These are phyloP conservation scores for Parasarocladium wereldwijsianum DNA, from an alignment of 2,329 filamentous ascomycete species.

Conservation along the genomic window DNA sequence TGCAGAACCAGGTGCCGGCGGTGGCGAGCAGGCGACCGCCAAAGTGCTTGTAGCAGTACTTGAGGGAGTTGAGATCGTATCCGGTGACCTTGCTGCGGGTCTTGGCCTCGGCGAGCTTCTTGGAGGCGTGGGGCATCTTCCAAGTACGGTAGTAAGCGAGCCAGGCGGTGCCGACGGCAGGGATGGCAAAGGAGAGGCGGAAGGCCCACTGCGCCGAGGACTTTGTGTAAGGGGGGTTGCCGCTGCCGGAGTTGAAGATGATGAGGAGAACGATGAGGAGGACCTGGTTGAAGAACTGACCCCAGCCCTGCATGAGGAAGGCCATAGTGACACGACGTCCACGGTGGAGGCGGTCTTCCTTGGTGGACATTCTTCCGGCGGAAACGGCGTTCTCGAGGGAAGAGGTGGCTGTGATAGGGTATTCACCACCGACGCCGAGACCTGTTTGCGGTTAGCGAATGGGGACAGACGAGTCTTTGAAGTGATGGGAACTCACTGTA, in stretches of 20 bases:
- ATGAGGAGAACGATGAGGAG: slow-evolving; percentile 74
- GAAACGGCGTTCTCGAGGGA: slow-evolving; percentile 85
- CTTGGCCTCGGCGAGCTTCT: slow-evolving; percentile 70
- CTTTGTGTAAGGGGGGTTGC: slow-evolving; percentile 61
- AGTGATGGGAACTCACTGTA: slow-evolving; percentile 21
- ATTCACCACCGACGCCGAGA: slow-evolving; percentile 66
- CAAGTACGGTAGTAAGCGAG: slow-evolving; percentile 90
- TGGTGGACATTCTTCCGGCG: slow-evolving; percentile 76
- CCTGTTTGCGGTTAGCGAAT: too few species aligned
- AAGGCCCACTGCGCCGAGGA: slow-evolving; percentile 80
- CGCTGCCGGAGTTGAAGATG: slow-evolving; percentile 69
- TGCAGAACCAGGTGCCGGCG: slow-evolving; percentile 82
- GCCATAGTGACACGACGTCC: slow-evolving; percentile 91
- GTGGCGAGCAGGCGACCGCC: slow-evolving; percentile 78
- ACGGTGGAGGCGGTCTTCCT: slow-evolving; percentile 86
- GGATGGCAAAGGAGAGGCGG: slow-evolving; percentile 83
- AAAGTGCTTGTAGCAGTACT: slow-evolving; percentile 67
- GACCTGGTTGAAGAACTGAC: slow-evolving; percentile 87
- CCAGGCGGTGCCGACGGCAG: slow-evolving; percentile 80
- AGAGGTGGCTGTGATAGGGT: slow-evolving; percentile 91
- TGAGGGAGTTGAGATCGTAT: slow-evolving; percentile 77
- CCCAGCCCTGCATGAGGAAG: slow-evolving; percentile 98
- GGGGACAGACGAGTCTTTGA: background rate
- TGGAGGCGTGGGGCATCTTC: slow-evolving; percentile 83
- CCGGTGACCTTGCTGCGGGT: slow-evolving; percentile 77